Base-by-base conservation (phyloP, 1,284 basidiomycete species). In the Grifola frondosa region DNA sequence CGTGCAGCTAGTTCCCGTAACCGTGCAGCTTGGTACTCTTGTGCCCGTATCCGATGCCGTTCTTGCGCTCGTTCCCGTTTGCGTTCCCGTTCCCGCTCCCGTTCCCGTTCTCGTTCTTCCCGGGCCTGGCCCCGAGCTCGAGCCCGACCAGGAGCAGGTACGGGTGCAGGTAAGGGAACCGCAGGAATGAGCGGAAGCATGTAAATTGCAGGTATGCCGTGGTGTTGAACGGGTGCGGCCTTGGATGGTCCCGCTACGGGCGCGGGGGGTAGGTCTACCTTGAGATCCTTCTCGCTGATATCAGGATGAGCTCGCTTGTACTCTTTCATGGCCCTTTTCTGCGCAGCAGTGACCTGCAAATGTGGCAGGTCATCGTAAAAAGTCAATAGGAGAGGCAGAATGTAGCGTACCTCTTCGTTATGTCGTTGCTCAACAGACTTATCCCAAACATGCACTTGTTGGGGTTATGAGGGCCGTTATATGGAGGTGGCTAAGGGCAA, bases 391-490 rank as follows among this genome's bases (percentile, higher is more conserved):
- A n/a, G 17, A 37, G 36, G 25, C 13, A 39, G 19, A 38, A 20
- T 30, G 21, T 9, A 33, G 30, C 68, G 37, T 50, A 85, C 86
- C 66, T 89, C 86, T 39, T 80, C 71, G 15, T 69, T 73, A 57
- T 86, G 82, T 17, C 81, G 70, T 44, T 75, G 66, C 45, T 86
- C 85, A 1, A 81, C 74, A 4, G 70, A 53, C 9, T 48, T 15
- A 46, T 91, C 89, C 84, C 85, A 91, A 2, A 92, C 1, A 63
- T 59, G 47, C 90, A 92, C 61, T 83, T 76, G 1, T 65, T 66
- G 6, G 63, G 54, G 32, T 66, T 53, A 10, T 28, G 19, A 26
- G 38, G 52, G 26, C 37, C 44, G n/a, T 40, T 38, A 29, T 60
- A 47, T 0, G 59, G 57, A 16, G 57, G 54, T 13, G 50, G 45